Base-by-base conservation (phyloP, 192 early-diverging fungal species). In the Allomyces macrogynus region DNA sequence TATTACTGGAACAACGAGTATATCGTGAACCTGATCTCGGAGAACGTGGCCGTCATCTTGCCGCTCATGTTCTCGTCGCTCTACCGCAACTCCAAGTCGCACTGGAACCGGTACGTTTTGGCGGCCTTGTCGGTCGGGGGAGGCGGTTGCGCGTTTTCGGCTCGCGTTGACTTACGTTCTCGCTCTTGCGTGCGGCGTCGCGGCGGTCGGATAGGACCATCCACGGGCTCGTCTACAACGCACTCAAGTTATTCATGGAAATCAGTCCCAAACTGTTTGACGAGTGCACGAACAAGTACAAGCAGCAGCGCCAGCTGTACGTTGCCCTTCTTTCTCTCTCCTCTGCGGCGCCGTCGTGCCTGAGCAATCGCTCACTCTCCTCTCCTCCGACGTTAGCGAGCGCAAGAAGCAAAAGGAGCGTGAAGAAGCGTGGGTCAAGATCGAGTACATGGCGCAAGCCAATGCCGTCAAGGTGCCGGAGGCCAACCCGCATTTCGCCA, bases 1-100 rank as follows among this genome's bases (percentile, higher is more conserved):
- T 92, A 89, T 66, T 94, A 90, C 74, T 99, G 96, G 96, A 95
- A 95, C 76, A 99, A 97, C 71, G 92, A 92, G 72, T 97, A 93
- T 69, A 91, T 97, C 75, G 90, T 92, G 68, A 93, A 86, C 71
- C 74, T 99, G 75, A 93, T 99, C 65, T 84, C 86, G 24, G 92
- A 96, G 65, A 94, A 99, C 78, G 88, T 89, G 24, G 77, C 80
- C 54, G 80, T 86, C 27, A 90, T 99, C 60, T 73, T 99, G 69
- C 96, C 96, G 16, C 92, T 99, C 66, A 87, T 95, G 77, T 95
- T 99, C 67, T 83, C 91, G 22, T 85, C 91, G 10, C 81, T 99
- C 24, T 97, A 92, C 71, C 85, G 85, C 25, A 91, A 95, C 75
- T 95, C 93, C 65, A 88, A 93, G 73, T 82, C 90, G 11, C 96